These are phyloP conservation scores for Hericium alpestre DNA, from an alignment of 768 basidiomycete species.

Conservation along the genomic window DNA sequence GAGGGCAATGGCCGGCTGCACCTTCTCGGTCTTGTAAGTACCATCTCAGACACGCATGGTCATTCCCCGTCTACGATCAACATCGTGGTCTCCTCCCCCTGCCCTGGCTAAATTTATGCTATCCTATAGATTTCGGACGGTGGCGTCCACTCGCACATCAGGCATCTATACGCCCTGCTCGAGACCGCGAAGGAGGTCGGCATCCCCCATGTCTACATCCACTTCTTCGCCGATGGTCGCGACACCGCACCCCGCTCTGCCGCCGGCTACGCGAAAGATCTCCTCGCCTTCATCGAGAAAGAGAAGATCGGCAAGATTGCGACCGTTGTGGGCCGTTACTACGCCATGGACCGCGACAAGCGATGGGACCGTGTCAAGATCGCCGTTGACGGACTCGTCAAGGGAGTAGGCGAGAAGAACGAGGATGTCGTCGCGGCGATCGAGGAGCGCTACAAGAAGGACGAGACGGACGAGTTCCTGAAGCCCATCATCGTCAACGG, in stretches of 20 bases:
- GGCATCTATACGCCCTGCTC: slow-evolving; percentile 80
- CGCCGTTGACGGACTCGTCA: slow-evolving; percentile 77
- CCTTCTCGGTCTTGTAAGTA: slow-evolving; percentile 71
- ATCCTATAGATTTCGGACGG: slow-evolving; percentile 72
- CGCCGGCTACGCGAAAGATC: slow-evolving; percentile 62
- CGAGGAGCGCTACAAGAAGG: slow-evolving; percentile 68
- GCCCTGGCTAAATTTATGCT: neutral
- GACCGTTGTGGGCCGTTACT: slow-evolving; percentile 84
- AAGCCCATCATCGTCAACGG: slow-evolving; percentile 88
- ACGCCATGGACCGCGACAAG: slow-evolving; percentile 96
- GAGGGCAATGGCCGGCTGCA: slow-evolving; percentile 77
- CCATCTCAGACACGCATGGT: neutral
- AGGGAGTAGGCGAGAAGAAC: slow-evolving; percentile 50
- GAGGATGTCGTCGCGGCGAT: slow-evolving; percentile 55
- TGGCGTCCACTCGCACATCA: slow-evolving; percentile 94
- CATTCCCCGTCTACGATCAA: slow-evolving; percentile 1
- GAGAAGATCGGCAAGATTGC: slow-evolving; percentile 73
- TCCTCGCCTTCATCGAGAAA: slow-evolving; percentile 68
- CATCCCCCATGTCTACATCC: slow-evolving; percentile 79
- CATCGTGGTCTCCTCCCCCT: neutral
- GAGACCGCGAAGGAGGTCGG: slow-evolving; percentile 81
- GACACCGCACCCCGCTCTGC: slow-evolving; percentile 88
- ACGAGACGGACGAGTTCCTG: slow-evolving; percentile 90
- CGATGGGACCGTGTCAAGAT: slow-evolving; percentile 91
- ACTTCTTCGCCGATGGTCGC: slow-evolving; percentile 92